Percentiles rank a stretch among this genome's conserved stretches.
Conservation (phyloP, 768 basidiomycete genomes). For the Naematelia encephala region DNA sequence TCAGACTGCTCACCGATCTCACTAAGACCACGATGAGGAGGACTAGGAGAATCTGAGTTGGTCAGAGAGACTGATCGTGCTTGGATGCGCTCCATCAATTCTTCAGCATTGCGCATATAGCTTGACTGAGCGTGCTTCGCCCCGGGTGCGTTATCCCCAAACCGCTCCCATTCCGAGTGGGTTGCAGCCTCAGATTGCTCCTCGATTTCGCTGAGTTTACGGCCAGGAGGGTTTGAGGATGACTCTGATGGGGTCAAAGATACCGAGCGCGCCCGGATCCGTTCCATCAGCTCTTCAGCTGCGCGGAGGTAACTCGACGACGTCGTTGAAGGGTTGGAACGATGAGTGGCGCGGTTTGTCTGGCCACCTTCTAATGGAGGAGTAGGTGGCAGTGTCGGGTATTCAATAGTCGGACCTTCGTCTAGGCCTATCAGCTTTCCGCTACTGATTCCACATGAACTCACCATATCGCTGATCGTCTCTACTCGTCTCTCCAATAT, state of each 20-base stretch:
- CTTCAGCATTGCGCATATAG: conserved; percentile 72
- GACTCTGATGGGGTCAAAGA: conserved; percentile 13
- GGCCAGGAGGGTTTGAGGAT: not conserved
- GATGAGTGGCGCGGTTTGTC: conserved; percentile 20
- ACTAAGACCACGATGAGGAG: conserved; percentile 1
- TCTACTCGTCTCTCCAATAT: too few species aligned
- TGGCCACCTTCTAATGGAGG: conserved; percentile 23
- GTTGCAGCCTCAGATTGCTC: conserved; percentile 1
- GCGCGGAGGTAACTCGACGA: conserved; percentile 63
- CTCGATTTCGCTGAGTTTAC: not conserved
- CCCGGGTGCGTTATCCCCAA: not conserved
- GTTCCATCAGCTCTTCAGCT: conserved; percentile 77
- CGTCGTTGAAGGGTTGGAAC: conserved; percentile 42
- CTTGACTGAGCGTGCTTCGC: conserved; percentile 16
- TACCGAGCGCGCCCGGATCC: conserved; percentile 60
- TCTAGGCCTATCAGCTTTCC: conserved; percentile 5
- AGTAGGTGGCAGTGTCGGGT: conserved; percentile 29
- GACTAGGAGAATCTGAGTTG: not conserved
- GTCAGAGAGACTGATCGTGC: conserved; percentile 27
- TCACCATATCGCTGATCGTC: conserved; percentile 13
- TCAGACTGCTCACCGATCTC: conserved; percentile 12
- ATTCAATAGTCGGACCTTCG: conserved; percentile 22
- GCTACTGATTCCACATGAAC: not conserved
- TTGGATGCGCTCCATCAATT: conserved; percentile 80
- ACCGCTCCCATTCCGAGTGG: not conserved